These are phyloP conservation scores for Cantharellus anzutake DNA, from an alignment of 768 basidiomycete species.

Conservation along the genomic window DNA sequence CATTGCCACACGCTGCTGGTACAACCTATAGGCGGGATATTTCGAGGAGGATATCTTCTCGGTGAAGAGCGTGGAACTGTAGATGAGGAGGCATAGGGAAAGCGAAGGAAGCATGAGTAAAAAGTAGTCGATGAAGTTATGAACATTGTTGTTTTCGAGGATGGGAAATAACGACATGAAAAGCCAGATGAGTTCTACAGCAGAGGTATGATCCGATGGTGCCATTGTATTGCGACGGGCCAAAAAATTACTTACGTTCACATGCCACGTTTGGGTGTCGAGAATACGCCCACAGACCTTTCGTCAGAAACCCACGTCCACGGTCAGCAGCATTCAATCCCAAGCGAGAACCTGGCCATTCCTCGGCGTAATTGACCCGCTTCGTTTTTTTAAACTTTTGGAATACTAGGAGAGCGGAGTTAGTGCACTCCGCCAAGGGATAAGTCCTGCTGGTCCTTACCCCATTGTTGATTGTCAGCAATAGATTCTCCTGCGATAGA, in stretches of 20 bases:
- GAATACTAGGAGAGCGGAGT: conserved; percentile 2
- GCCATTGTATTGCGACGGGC: background rate
- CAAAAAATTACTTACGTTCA: conserved; percentile 27
- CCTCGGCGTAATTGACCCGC: conserved; percentile 25
- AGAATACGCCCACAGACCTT: conserved; percentile 71
- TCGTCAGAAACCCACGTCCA: conserved; percentile 65
- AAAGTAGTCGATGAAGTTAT: conserved; percentile 10
- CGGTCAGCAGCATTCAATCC: conserved; percentile 46
- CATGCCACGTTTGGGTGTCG: conserved; percentile 88
- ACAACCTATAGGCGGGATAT: conserved; percentile 56
- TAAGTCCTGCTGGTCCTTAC: background rate
- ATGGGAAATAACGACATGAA: conserved; percentile 47
- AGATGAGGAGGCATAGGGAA: conserved; percentile 50
- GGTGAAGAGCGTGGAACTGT: conserved; percentile 57
- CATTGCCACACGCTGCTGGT: conserved; percentile 65
- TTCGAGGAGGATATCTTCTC: conserved; percentile 64
- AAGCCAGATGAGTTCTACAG: background rate
- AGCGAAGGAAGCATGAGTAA: conserved; percentile 34
- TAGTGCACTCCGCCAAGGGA: background rate
- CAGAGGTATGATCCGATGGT: background rate
- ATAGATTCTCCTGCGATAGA: conserved; percentile 55
- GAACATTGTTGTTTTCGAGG: conserved; percentile 14
- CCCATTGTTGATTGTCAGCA: conserved; percentile 76
- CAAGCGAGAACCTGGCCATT: conserved; percentile 52
- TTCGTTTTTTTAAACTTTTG: conserved; percentile 45